A percentile compares a stretch with the other conserved stretches of the same genome.
Conservation (phyloP, 1,284 basidiomycete genomes). For the Cutaneotrichosporon mucoides region DNA sequence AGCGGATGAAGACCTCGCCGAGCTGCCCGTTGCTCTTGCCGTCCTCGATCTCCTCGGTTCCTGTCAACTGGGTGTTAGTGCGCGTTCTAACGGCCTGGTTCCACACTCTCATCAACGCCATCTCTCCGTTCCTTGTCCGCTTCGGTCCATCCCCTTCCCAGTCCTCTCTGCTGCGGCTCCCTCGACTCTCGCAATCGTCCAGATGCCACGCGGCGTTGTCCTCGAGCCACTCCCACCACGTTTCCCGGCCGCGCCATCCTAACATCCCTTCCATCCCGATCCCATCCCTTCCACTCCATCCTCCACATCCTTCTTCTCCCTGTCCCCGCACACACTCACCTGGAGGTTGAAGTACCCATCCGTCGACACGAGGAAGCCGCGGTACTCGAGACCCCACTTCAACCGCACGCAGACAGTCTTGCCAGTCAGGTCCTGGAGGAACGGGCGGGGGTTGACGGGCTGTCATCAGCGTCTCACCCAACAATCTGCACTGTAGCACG, state of each 20-base stretch:
- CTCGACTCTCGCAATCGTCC: no score
- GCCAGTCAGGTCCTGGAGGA: slow-evolving; percentile 95
- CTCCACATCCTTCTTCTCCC: neutral
- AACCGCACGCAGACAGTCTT: slow-evolving; percentile 92
- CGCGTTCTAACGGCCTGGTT: no score
- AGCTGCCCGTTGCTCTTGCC: slow-evolving; percentile 92
- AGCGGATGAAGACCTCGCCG: slow-evolving; percentile 98
- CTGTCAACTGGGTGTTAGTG: slow-evolving; percentile 68
- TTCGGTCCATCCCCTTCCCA: no score
- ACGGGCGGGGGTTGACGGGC: slow-evolving; percentile 98
- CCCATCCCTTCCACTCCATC: neutral
- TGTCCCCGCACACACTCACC: slow-evolving; percentile 54
- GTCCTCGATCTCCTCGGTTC: slow-evolving; percentile 97
- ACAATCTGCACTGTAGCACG: neutral
- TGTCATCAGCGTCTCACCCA: slow-evolving; percentile 10
- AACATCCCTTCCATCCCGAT: no score
- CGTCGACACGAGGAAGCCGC: slow-evolving; percentile 96
- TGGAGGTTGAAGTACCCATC: slow-evolving; percentile 99
- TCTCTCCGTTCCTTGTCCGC: no score
- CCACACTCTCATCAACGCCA: no score
- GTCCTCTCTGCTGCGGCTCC: no score
- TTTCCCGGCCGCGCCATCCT: no score
- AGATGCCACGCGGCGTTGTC: no score
- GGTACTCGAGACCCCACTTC: slow-evolving; percentile 99
- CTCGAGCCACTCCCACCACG: no score